Evolutionary conservation across 2,329 filamentous ascomycete genomes (phyloP), one percentile per base, ranked within the genome.

Genomic region (Sporothrix schenckii): DNA sequence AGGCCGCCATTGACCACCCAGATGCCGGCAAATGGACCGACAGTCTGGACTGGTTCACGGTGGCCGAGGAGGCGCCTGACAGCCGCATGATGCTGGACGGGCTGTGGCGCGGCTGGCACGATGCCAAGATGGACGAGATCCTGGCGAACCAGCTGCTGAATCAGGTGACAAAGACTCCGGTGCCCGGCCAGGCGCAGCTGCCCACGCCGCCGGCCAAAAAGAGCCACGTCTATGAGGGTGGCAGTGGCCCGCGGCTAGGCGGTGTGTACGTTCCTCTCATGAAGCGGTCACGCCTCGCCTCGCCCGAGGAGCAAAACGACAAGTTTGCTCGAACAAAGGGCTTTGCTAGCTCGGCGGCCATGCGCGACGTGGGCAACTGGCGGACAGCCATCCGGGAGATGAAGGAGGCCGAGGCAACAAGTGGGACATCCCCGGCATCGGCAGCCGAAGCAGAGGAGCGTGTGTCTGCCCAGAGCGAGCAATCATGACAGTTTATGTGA

Each of bases 41-140:
- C 78, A 84, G 85, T 0, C 78, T 97, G 70, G 78, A 89, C 21
- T 99, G 95, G 94, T 79, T 93, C 0, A 92, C 93, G 79, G 85
- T 91, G 1, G 92, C 91, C 56, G 91, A 94, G 73, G 86, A 89
- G 52, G 78, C 79, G 66, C 82, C 81, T 24, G 78, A 83, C 49
- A 84, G 68, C 56, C 83, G 85, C 73, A 88, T 90, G 39, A 82
- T 94, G 49, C 85, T 93, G 74, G 90, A 93, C 74, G 86, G 89
- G 71, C 78, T 96, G 63, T 99, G 95, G 95, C 84, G 86, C 72
- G 82, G 89, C 27, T 99, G 95, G 94, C 87, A 92, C 72, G 87
- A 89, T 77, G 85, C 87, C 69, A 97, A 97, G 83, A 92, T 98
- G 74, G 93, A 98, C 76, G 95, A 98, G 83, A 83, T 97, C 68